Evolutionary conservation across 108 stramenopile species (phyloP), one percentile per base, ranked within the genome.

Genomic region (Nitzschia inconspicua): DNA sequence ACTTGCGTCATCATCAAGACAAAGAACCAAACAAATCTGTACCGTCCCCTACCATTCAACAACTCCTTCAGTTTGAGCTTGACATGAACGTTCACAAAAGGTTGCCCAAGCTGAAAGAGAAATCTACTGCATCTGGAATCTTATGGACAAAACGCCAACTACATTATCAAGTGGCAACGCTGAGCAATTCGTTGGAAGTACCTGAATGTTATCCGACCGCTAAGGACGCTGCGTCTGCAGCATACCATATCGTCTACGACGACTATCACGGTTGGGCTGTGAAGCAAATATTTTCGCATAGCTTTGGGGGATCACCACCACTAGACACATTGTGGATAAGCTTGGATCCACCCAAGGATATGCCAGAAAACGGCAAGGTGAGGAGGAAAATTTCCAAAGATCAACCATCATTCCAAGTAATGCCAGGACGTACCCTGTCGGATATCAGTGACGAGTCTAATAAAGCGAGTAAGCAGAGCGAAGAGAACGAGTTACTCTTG

Each of bases 251-350:
- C 8, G 82, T 85, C 2, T 91, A 91, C 57, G 78, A 56, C 14
- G 52, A 68, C 25, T 87, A 73, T 58, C 90, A 91, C 44, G 79
- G 79, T 7, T 91, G 86, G 84, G 76, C 84, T 28, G 70, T 83
- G 4, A 75, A 82, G 27, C 75, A 83, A 41, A 82, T 90, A 43
- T 82, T 86, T 52, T 47, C 68, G 13, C 65, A 70, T 26, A 71
- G 78, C 4, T 77, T 86, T 35, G 63, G 73, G n/a, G 67, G 72
- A 0, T 68, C 80, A 27, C 85, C 85, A 2, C 63, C 63, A 1
- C 24, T 67, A 23, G 62, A 66, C 3, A 28, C 47, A 9, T 66
- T 86, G 16, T 78, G 66, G 28, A 36, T 65, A n/a, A 32, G 35
- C 2, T 75, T 86, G 51, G 23, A 18, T 28, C 61, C 56, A 13